Evolutionary conservation across 306 rosid species (phyloP).

Genomic region (Cucumis sativus): DNA sequence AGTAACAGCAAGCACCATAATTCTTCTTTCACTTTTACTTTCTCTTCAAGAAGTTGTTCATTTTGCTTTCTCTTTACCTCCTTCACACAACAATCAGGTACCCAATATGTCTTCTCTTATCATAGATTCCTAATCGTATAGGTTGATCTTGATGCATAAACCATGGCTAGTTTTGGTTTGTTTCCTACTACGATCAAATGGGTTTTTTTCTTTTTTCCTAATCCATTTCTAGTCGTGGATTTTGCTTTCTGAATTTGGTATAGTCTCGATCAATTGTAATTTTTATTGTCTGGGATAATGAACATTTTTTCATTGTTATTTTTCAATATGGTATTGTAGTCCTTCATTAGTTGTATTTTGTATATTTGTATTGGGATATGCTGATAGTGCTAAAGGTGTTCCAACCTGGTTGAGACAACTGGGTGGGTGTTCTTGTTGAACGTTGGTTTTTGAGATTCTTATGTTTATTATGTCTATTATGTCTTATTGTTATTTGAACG

Average conservation of each 20-base stretch:
- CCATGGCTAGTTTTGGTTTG: not conserved
- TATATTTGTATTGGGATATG: no score
- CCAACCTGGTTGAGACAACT: no score
- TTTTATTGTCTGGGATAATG: not conserved
- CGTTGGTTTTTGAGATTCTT: no score
- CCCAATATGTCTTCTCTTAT: not conserved
- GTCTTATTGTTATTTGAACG: no score
- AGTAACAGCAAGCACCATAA: slow-evolving; percentile 3
- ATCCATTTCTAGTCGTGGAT: not conserved
- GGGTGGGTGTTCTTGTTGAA: no score
- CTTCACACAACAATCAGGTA: slow-evolving; percentile 14
- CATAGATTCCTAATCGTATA: not conserved
- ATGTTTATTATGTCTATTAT: no score
- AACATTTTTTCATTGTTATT: not conserved
- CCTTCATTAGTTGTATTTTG: no score
- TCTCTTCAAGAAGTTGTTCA: slow-evolving; percentile 13
- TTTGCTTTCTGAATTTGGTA: not conserved
- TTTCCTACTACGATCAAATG: not conserved
- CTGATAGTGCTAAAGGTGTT: no score
- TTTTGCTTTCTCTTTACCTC: slow-evolving; percentile 28
- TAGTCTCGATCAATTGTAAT: not conserved
- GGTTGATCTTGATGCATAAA: not conserved
- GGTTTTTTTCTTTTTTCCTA: not conserved
- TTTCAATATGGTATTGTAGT: not conserved
- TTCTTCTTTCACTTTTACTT: slow-evolving; percentile 20